Evolutionary conservation across 2,329 filamentous ascomycete genomes (phyloP).

Genomic region (Trichoderma cornu-damae): DNA sequence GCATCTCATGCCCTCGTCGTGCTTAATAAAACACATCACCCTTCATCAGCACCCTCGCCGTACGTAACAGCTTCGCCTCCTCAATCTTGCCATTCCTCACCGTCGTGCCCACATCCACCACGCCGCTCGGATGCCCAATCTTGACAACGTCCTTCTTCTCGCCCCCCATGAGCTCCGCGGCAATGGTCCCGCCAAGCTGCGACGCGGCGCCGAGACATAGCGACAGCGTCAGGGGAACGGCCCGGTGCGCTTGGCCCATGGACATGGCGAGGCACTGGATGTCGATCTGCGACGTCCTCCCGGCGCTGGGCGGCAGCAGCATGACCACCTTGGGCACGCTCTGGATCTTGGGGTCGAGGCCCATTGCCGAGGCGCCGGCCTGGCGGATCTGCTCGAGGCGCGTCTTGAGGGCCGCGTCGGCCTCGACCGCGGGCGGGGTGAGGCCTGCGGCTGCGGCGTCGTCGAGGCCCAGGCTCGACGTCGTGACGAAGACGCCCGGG

Average conservation of each 20-base stretch:
- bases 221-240: constrained; percentile 51
- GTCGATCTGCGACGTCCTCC: constrained; percentile 29
- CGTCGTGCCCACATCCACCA: constrained; percentile 42
- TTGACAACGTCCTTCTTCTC: constrained; percentile 30
- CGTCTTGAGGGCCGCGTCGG: constrained; percentile 37
- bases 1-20: too few species aligned
- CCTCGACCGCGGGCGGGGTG: constrained; percentile 50
- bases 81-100: constrained; percentile 37
- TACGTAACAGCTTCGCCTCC: constrained; percentile 43
- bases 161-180: constrained; percentile 29
- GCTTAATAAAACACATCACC: constrained; percentile 42
- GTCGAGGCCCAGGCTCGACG: constrained; percentile 44
- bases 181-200: constrained; percentile 41
- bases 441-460: constrained; percentile 45
- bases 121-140: constrained; percentile 45
- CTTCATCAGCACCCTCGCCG: constrained; percentile 47
- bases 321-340: constrained; percentile 60
- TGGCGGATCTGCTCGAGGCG: constrained; percentile 53
- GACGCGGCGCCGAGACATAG: constrained; percentile 48
- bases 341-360: constrained; percentile 41
- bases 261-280: constrained; percentile 47
- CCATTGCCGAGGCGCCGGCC: constrained; percentile 56
- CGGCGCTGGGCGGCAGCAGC: constrained; percentile 35
- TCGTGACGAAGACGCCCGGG: constrained; percentile 57
- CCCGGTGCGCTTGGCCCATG: constrained; percentile 52